phyloP scores from a whole-genome alignment of 139 green algal species.

The Chlamydomonas applanata region DNA sequence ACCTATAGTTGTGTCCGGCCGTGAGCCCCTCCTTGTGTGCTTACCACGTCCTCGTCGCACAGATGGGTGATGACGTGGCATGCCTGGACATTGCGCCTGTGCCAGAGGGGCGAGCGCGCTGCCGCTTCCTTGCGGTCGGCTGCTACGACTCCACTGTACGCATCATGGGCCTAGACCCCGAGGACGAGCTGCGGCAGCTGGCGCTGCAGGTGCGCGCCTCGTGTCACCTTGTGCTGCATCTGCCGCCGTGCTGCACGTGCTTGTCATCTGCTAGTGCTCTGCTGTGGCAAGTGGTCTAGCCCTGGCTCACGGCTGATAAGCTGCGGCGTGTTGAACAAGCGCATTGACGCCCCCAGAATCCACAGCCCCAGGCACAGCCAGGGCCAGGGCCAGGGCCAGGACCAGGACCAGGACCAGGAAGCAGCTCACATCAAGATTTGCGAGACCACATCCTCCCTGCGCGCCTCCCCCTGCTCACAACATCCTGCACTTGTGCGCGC shows the following conservation, averaged over 20 bases:
- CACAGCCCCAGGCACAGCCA: too few relatives aligned
- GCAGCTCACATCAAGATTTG: neutral
- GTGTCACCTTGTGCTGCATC: too few relatives aligned
- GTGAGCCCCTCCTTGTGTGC: neutral
- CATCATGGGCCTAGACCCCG: slow-evolving; percentile 86
- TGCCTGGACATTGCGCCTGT: slow-evolving; percentile 71
- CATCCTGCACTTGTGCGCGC: slow-evolving; percentile 11
- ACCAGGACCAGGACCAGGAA: neutral
- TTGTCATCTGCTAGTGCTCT: too few relatives aligned
- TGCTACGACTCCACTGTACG: slow-evolving; percentile 84
- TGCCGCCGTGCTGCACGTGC: too few relatives aligned
- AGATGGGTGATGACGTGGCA: slow-evolving; percentile 84
- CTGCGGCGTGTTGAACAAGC: too few relatives aligned
- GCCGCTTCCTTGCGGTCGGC: slow-evolving; percentile 86
- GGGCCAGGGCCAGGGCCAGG: neutral
- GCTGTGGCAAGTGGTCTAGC: too few relatives aligned
- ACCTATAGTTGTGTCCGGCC: too few relatives aligned
- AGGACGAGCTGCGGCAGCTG: slow-evolving; percentile 71
- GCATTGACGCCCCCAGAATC: too few relatives aligned
- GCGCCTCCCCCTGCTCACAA: neutral
- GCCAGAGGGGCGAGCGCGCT: slow-evolving; percentile 58
- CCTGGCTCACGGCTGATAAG: too few relatives aligned
- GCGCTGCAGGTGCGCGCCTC: slow-evolving; percentile 46
- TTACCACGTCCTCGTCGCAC: neutral
- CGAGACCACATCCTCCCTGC: too few relatives aligned